These are phyloP conservation scores for Lentinula raphanica DNA, from an alignment of 768 basidiomycete species.

Conservation along the genomic window DNA sequence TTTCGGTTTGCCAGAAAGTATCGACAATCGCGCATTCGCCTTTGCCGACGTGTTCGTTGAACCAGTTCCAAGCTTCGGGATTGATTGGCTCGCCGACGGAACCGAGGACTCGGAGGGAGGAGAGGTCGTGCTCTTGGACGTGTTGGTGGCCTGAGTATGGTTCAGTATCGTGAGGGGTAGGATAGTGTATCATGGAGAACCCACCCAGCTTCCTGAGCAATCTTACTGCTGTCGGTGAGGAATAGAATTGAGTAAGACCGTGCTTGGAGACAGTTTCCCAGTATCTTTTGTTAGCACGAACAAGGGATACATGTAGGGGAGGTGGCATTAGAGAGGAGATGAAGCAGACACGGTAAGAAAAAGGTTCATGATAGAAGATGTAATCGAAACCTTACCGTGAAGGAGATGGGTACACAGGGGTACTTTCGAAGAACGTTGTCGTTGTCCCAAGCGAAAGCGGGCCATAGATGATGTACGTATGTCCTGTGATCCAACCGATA, in stretches of 20 bases:
- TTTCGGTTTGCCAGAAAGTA: constrained; percentile 92
- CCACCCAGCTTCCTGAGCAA: constrained; percentile 56
- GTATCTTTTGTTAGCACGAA: constrained; percentile 44
- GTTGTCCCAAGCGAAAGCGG: constrained; percentile 81
- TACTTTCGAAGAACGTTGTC: constrained; percentile 93
- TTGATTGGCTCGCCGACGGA: constrained; percentile 98
- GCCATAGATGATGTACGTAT: constrained; percentile 95
- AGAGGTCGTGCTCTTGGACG: constrained; percentile 78
- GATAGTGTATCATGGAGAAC: background rate
- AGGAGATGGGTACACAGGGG: constrained; percentile 94
- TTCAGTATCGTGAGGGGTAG: no score
- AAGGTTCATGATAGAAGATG: background rate
- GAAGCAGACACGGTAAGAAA: no score
- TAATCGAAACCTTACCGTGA: constrained; percentile 33
- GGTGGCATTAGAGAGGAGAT: background rate
- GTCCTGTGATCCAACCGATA: constrained; percentile 98
- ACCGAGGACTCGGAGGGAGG: constrained; percentile 79
- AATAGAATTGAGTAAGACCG: constrained; percentile 94
- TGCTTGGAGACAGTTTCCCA: constrained; percentile 94
- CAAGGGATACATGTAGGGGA: background rate
- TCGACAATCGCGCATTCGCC: constrained; percentile 90
- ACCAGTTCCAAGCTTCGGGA: constrained; percentile 99
- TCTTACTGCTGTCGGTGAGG: constrained; percentile 91
- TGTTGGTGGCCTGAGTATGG: constrained; percentile 74
- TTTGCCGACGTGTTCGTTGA: constrained; percentile 90